Evolutionary conservation across 805 yeast species (phyloP).

Genomic region (Saturnispora besseyi): DNA sequence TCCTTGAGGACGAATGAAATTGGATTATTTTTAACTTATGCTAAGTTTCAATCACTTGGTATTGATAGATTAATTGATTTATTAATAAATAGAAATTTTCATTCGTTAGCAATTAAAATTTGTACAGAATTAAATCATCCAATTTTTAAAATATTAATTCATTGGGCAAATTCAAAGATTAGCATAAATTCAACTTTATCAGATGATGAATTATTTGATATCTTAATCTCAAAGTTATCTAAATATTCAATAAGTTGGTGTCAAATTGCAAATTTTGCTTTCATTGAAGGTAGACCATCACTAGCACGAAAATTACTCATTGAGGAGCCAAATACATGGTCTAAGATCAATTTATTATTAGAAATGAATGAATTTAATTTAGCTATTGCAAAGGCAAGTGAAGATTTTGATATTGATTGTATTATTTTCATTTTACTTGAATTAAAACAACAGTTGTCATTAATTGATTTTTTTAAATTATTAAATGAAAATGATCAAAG

Average conservation of each 20-base stretch:
- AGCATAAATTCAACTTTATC: slow-evolving; percentile 40
- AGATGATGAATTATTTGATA: slow-evolving; percentile 50
- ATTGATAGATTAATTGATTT: slow-evolving; percentile 47
- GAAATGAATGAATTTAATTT: slow-evolving; percentile 54
- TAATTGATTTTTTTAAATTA: slow-evolving; percentile 61
- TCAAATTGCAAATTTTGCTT: slow-evolving; percentile 54
- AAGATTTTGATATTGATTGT: slow-evolving; percentile 51
- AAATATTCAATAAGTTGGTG: slow-evolving; percentile 40
- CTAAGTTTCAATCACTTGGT: slow-evolving; percentile 43
- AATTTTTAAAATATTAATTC: slow-evolving; percentile 46
- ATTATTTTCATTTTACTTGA: slow-evolving; percentile 47
- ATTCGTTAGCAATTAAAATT: slow-evolving; percentile 54
- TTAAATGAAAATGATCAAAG: slow-evolving; percentile 32
- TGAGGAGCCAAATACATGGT: slow-evolving; percentile 54
- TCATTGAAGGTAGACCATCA: slow-evolving; percentile 69
- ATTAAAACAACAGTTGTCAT: slow-evolving; percentile 45
- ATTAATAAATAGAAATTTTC: slow-evolving; percentile 50
- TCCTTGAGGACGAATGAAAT: slow-evolving; percentile 52
- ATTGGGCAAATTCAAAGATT: slow-evolving; percentile 78
- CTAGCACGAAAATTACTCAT: slow-evolving; percentile 61
- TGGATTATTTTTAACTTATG: slow-evolving; percentile 60
- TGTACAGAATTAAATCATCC: slow-evolving; percentile 42
- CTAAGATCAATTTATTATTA: slow-evolving; percentile 55
- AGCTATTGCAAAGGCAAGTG: slow-evolving; percentile 61
- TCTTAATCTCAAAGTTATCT: slow-evolving; percentile 37